phyloP scores from a whole-genome alignment of 176 grass and related monocot species.

The Phoenix dactylifera region DNA sequence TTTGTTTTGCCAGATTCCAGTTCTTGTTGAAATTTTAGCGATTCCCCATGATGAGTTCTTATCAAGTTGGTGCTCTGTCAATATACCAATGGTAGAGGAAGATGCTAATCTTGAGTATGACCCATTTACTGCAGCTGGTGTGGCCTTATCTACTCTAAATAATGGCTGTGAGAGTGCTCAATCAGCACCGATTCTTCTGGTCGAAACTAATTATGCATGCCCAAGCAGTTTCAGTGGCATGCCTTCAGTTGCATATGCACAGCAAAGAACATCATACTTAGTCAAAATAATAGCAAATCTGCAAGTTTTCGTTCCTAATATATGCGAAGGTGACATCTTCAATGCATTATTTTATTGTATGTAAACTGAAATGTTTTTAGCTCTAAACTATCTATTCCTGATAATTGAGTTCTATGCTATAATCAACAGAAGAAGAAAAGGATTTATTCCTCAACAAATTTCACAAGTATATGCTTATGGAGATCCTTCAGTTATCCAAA shows the following conservation, averaged over 20 bases:
- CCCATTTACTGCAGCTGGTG: conserved; percentile 56
- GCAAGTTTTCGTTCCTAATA: conserved; percentile 90
- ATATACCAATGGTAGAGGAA: conserved; percentile 61
- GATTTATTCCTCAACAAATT: conserved; percentile 93
- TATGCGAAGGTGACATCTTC: conserved; percentile 73
- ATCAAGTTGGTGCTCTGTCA: conserved; percentile 75
- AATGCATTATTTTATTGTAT: conserved; percentile 15
- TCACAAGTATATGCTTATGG: conserved; percentile 44
- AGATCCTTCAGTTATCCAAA: conserved; percentile 25
- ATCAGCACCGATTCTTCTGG: conserved; percentile 34
- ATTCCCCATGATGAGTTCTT: conserved; percentile 71
- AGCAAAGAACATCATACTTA: conserved; percentile 85
- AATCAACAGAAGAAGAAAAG: conserved; percentile 82
- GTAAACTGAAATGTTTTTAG: no score
- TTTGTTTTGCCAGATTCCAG: conserved; percentile 55
- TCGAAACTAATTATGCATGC: conserved; percentile 50
- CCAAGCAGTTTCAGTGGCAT: conserved; percentile 41
- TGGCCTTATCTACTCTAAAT: conserved; percentile 35
- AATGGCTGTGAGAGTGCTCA: conserved; percentile 11
- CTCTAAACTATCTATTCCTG: no score
- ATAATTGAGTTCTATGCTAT: conserved; percentile 4
- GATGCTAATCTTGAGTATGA: conserved; percentile 92
- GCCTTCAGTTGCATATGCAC: conserved; percentile 57
- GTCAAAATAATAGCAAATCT: conserved; percentile 98
- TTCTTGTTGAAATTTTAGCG: conserved; percentile 78